phyloP scores from a whole-genome alignment of 257 asterid species.

The Capsicum rhomboideum region DNA sequence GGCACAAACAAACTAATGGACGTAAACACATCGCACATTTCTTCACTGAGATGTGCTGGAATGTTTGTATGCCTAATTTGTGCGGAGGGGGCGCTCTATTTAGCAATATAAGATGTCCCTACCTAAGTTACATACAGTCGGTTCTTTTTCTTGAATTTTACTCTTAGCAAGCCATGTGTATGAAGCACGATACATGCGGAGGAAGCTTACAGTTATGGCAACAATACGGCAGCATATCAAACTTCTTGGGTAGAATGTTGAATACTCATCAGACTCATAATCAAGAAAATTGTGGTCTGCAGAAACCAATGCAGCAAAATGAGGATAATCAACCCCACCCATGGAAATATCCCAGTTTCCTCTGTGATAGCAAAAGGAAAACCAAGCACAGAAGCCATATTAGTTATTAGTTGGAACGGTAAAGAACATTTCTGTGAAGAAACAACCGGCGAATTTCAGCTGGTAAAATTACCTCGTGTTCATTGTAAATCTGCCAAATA shows the following conservation, averaged over 20 bases:
- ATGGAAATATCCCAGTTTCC: slow-evolving; percentile 65
- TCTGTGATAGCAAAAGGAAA: slow-evolving; percentile 16
- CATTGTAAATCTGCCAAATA: slow-evolving; percentile 49
- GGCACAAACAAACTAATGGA: neutral
- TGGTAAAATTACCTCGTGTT: slow-evolving; percentile 51
- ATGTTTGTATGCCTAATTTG: neutral
- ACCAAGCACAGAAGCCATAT: neutral
- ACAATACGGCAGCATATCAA: slow-evolving; percentile 59
- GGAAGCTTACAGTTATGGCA: slow-evolving; percentile 50
- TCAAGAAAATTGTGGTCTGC: slow-evolving; percentile 25
- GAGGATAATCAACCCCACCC: slow-evolving; percentile 41
- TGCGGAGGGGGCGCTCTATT: neutral
- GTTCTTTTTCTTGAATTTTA: neutral
- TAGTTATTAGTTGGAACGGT: neutral
- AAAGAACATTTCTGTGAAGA: neutral
- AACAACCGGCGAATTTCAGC: neutral
- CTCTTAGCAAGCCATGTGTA: neutral
- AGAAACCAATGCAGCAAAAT: slow-evolving; percentile 33
- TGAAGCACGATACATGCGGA: neutral
- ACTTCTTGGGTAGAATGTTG: slow-evolving; percentile 39
- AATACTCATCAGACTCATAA: slow-evolving; percentile 32
- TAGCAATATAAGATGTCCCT: neutral
- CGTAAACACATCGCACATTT: neutral
- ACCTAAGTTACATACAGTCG: neutral
- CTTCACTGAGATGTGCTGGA: neutral